Base-by-base conservation (phyloP, 176 grass and related monocot genomes). In the Triticum monococcum region DNA sequence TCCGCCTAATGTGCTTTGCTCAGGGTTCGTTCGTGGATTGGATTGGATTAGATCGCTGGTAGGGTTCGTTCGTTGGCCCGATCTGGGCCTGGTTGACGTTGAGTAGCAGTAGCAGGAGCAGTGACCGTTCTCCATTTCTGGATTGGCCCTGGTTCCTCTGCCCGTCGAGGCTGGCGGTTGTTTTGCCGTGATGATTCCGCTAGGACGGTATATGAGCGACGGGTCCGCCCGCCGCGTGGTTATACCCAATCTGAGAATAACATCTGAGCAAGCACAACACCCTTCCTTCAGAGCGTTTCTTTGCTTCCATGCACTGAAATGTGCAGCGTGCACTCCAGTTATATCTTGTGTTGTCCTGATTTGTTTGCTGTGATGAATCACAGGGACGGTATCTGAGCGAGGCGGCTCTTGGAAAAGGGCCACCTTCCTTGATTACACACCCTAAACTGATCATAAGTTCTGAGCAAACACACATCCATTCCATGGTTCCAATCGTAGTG, bases 371-470 rank as follows among this genome's bases (percentile, higher is more conserved):
- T 74, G 71, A 74, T 33, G 79, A 81, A 26, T 14, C 17, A 3
- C 33, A 63, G 31, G 81, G 81, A 84, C 69, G 81, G 68, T 84
- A 84, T 84, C 52, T 84, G 81, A 84, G 50, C 3, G 0, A 74
- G 81, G 68, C 2, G 75, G 52, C 50, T 60, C 30, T 60, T 60
- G 8, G n/a, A 56, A 76, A 56, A 78, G 17, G 32, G 9, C 30
- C 13, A 1, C 81, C 68, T 59, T 26, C 6, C 12, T 9, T 74
- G 81, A 83, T 83, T 83, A 60, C 6, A 41, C 3, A 83, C 11
- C 68, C n/a, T 30, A 0, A 61, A 60, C 81, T 83, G 81, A 83
- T 25, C 46, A 10, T 60, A 37, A 24, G 41, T 30, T 83, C 68
- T 83, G 81, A 83, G 81, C 64, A 78, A 78, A 60, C 50, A 46